phyloP scores from a whole-genome alignment of 352 stramenopile species.

The Phytophthora boehmeriae region DNA sequence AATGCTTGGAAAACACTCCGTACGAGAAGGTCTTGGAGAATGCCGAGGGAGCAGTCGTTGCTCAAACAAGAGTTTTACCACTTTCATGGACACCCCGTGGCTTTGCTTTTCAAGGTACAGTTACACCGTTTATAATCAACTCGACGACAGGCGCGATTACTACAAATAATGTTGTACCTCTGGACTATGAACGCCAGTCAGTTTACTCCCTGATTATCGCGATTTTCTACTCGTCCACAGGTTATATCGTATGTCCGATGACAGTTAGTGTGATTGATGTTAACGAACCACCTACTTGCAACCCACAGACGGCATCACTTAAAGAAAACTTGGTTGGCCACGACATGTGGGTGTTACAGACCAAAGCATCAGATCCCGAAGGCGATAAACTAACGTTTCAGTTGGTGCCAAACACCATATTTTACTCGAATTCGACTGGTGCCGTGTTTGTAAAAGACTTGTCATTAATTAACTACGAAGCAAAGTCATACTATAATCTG shows the following conservation, averaged over 20 bases:
- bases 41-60: constrained; percentile 13
- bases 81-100: constrained; percentile 1
- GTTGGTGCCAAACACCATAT: constrained; percentile 7
- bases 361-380: constrained; percentile 24
- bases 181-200: constrained; percentile 48
- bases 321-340: constrained; percentile 39
- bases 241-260: constrained; percentile 49
- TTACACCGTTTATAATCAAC: constrained; percentile 46
- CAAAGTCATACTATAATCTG: constrained; percentile 14
- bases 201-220: constrained; percentile 42
- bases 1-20: constrained; percentile 28
- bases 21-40: constrained; percentile 25
- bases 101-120: constrained; percentile 11
- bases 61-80: constrained; percentile 14
- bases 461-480: constrained; percentile 26
- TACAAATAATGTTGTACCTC: constrained; percentile 26
- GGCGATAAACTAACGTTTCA: constrained; percentile 10
- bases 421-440: constrained; percentile 28
- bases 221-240: constrained; percentile 33
- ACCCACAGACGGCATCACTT: constrained; percentile 17
- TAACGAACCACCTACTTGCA: constrained; percentile 54
- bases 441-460: constrained; percentile 23
- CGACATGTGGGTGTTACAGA: constrained; percentile 24
- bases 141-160: constrained; percentile 35
- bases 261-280: constrained; percentile 48